phyloP scores from a whole-genome alignment of 1,139 yeast genomes.

The Magnusiomyces tetraspermus region DNA sequence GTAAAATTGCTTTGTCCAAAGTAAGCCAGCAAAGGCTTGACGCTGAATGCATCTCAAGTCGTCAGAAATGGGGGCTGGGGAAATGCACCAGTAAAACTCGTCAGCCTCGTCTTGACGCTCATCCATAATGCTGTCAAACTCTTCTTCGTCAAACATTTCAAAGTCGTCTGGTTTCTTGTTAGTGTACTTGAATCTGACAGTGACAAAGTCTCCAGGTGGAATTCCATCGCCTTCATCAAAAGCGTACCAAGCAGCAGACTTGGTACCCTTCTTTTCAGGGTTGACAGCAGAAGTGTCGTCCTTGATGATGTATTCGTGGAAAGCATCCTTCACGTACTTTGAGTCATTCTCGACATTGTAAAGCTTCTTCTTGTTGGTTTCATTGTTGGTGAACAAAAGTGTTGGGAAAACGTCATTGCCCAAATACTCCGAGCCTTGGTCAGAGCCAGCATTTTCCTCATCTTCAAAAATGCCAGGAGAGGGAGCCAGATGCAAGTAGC shows the following conservation, averaged over 20 bases:
- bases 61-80: conserved; percentile 79
- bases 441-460: conserved; percentile 28
- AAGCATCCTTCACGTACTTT: conserved; percentile 73
- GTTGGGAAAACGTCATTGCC: conserved; percentile 65
- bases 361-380: conserved; percentile 63
- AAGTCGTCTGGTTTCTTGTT: conserved; percentile 35
- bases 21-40: conserved; percentile 88
- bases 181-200: conserved; percentile 71
- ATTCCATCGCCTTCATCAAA: conserved; percentile 70
- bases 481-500: conserved; percentile 70
- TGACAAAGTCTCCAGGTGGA: conserved; percentile 83
- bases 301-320: conserved; percentile 73
- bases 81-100: conserved; percentile 82
- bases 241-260: conserved; percentile 71
- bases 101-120: conserved; percentile 85
- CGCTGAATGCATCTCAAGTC: conserved; percentile 80
- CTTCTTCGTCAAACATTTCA: conserved; percentile 54
- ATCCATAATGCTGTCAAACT: conserved; percentile 63
- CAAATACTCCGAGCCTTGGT: conserved; percentile 21
- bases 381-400: conserved; percentile 80
- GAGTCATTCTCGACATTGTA: conserved; percentile 50
- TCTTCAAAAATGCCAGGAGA: conserved; percentile 57
- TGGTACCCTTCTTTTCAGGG: conserved; percentile 61
- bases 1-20: conserved; percentile 93
- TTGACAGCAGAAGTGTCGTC: conserved; percentile 53